Base-by-base conservation (phyloP, 805 yeast species). In the Nakazawaea ambrosiae region DNA sequence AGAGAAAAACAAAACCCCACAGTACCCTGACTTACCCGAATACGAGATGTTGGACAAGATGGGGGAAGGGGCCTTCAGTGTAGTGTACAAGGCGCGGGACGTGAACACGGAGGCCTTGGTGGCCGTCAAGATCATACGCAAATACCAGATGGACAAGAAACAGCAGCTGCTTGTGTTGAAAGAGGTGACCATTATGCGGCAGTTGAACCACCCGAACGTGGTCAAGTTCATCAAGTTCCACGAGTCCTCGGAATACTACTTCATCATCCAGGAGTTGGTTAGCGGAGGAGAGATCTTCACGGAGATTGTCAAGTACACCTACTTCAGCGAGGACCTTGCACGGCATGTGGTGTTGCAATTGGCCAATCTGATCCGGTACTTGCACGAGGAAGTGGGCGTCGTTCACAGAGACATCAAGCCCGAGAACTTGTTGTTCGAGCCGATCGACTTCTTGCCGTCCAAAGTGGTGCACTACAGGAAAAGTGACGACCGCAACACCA, bases 11-110 rank as follows among this genome's bases (percentile, higher is more conserved):
- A 34, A 43, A 26, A 42, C 42, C 23, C 45, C 46, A 29, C 49
- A 51, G 24, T 47, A 46, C 29, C 51, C 50, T 33, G 49, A 54
- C 2, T 47, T 61, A 28, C 36, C 35, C 4, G 36, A 39, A 16
- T 61, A 58, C 43, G 29, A 41, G 5, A 23, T 61, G 10, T 31
- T 46, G 8, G 55, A 51, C 17, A 54, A 57, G 41, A 61, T 82
- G 14, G 90, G 92, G 1, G 89, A 82, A 52, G 97, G 97, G 7
- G 97, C 97, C 0, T 89, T 90, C 54, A 85, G 95, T 3, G 70
- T 74, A 10, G 97, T 90, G 4, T 85, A 78, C 62, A 78, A 73
- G 52, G 95, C 94, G 0, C 53, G 63, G 12, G 79, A 80, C 48
- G 45, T 59, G 3, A 46, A 47, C 9, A 53, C 65, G 5, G 55